A percentile compares a stretch with the other conserved stretches of the same genome.
These are phyloP conservation scores for Blastobotrys malaysiensis DNA, from an alignment of 1,139 yeast species.

Conservation along the genomic window DNA sequence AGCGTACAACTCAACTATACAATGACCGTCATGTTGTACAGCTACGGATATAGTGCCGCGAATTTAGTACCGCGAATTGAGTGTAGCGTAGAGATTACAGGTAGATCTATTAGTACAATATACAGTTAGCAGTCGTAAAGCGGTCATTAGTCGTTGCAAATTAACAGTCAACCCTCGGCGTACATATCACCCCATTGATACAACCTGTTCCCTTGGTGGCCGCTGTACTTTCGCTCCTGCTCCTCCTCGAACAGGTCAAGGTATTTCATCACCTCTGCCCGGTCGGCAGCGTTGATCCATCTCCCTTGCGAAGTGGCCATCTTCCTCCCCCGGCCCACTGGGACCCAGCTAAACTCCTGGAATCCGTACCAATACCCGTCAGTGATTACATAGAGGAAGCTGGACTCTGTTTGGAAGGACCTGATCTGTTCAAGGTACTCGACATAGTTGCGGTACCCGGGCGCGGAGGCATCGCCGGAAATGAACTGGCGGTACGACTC, in stretches of 20 bases:
- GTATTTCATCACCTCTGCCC: slow-evolving; percentile 1
- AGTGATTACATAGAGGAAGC: slow-evolving; percentile 7
- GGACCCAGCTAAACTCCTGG: slow-evolving; percentile 6
- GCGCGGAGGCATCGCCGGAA: not conserved
- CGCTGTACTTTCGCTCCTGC: not conserved
- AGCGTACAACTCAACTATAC: no score
- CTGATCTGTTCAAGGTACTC: slow-evolving; percentile 8
- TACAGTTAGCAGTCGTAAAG: no score
- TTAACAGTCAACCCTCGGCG: not conserved
- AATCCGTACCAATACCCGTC: slow-evolving; percentile 9
- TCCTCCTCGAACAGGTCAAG: slow-evolving; percentile 4
- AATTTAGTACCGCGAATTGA: no score
- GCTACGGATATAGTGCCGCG: no score
- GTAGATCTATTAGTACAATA: no score
- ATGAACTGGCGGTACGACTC: slow-evolving; percentile 10
- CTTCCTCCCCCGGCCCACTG: not conserved
- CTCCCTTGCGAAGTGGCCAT: slow-evolving; percentile 6
- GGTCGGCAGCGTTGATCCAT: slow-evolving; percentile 5
- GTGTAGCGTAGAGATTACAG: no score
- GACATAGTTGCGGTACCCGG: slow-evolving; percentile 9
- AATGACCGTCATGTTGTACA: no score
- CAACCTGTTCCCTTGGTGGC: not conserved
- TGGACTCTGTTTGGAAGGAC: slow-evolving; percentile 1
- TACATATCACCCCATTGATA: not conserved
- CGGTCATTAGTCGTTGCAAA: no score